Evolutionary conservation across 139 green algal genomes (phyloP), one percentile per base, ranked within the genome.

Genomic region (Chlamydomonas applanata): DNA sequence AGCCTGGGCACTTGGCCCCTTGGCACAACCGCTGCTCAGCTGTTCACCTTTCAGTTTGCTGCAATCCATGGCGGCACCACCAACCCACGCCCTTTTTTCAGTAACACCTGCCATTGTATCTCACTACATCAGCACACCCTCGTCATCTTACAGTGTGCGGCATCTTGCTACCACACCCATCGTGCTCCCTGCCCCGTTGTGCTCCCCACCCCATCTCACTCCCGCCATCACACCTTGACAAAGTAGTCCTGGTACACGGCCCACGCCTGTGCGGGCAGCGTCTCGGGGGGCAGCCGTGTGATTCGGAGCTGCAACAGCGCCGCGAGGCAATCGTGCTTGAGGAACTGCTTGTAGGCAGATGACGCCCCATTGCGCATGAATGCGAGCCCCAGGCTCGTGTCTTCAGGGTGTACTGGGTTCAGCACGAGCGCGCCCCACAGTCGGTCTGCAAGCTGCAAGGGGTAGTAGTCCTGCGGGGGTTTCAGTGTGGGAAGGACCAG

Each of bases 391-490:
- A 67, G 34, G 1, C 30, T 30, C 56, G 59, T 64, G 72, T 80
- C 80, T 29, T 71, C 46, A 20, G 57, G 72, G n/a, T 57, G 71
- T 35, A 75, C 70, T 0, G 65, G 73, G 20, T 70, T n/a, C 44
- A 75, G 54, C 65, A 87, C 73, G 46, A 86, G 72, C 40, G 36
- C 20, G 29, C 82, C 74, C 82, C 82, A 89, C 71, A 89, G 68
- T 73, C 53, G 25, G 68, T 83, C 72, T 32, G 79, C 81, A 20
- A 77, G 67, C 32, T 64, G 27, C 44, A 35, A 34, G 16, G 61
- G 52, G 72, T 67, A 78, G 72, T 77, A 77, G 11, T 14, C 30
- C 67, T 73, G 67, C 25, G 40, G 7, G 40, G 40, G 40, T n/a
- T n/a, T n/a, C n/a, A n/a, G n/a, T n/a, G n/a, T n/a, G n/a, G n/a